These are phyloP conservation scores for Lentithecium fluviatile DNA, from an alignment of 495 filamentous ascomycete genomes.

Conservation along the genomic window DNA sequence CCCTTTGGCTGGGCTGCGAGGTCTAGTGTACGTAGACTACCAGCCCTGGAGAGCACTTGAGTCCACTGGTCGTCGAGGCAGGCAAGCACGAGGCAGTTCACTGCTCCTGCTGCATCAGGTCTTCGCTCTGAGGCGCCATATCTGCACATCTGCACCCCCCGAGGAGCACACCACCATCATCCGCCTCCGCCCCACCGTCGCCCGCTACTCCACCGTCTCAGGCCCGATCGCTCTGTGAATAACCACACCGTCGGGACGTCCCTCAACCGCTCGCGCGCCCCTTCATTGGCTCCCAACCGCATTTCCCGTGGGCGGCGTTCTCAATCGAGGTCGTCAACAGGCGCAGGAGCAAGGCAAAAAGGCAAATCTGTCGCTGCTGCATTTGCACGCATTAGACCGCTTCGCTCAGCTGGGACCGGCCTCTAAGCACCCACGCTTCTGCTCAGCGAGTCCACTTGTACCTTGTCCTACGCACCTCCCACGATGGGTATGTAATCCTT, in stretches of 20 bases:
- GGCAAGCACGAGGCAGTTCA: neutral
- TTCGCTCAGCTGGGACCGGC: constrained; percentile 8
- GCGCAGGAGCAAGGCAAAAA: constrained; percentile 29
- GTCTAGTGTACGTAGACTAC: too few relatives aligned
- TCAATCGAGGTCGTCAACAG: constrained; percentile 19
- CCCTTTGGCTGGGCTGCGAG: too few relatives aligned
- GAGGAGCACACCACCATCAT: neutral
- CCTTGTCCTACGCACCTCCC: constrained; percentile 13
- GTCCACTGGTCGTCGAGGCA: too few relatives aligned
- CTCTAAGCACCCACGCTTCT: neutral
- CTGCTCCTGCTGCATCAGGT: neutral
- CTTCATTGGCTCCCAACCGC: constrained; percentile 1
- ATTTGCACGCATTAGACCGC: constrained; percentile 5
- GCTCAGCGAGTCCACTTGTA: neutral
- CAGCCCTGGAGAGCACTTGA: too few relatives aligned
- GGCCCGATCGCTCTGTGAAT: constrained; percentile 16
- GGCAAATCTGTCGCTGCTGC: constrained; percentile 30
- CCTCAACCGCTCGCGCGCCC: constrained; percentile 8
- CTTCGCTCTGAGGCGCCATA: neutral
- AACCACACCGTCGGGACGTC: constrained; percentile 19
- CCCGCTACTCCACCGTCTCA: neutral
- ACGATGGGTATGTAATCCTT: neutral
- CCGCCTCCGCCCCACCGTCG: neutral
- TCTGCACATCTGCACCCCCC: neutral
- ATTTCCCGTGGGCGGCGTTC: neutral